These are phyloP conservation scores for Decorospora gaudefroyi DNA, from an alignment of 2,329 filamentous ascomycete species.

Conservation along the genomic window DNA sequence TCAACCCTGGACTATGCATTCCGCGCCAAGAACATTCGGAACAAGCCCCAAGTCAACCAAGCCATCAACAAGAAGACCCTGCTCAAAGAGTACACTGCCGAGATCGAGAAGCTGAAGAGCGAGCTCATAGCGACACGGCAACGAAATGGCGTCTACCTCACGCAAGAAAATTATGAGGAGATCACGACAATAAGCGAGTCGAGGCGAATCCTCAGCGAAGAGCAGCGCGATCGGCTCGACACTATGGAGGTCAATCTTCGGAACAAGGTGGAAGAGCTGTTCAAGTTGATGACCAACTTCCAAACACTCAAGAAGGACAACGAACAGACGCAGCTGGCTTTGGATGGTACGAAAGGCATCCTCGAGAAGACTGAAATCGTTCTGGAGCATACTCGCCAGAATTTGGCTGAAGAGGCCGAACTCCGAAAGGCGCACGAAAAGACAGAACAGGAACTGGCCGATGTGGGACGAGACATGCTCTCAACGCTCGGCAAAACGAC, in stretches of 20 bases:
- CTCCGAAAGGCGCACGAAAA: constrained; percentile 82
- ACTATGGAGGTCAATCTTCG: constrained; percentile 87
- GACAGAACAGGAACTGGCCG: constrained; percentile 77
- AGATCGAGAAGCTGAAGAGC: constrained; percentile 93
- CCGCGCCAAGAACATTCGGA: constrained; percentile 96
- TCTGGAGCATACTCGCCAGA: constrained; percentile 73
- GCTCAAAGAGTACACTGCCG: constrained; percentile 82
- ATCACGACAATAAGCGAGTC: constrained; percentile 93
- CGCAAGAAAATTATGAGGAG: constrained; percentile 86
- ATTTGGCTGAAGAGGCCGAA: constrained; percentile 76
- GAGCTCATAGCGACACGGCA: constrained; percentile 91
- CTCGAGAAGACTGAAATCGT: constrained; percentile 88
- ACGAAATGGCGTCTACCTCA: constrained; percentile 92
- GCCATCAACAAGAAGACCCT: constrained; percentile 91
- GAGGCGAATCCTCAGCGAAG: constrained; percentile 84
- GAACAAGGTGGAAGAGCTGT: constrained; percentile 92
- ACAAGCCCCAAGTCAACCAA: constrained; percentile 94
- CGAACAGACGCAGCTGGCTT: constrained; percentile 70
- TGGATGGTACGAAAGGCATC: constrained; percentile 80
- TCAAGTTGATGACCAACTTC: constrained; percentile 82
- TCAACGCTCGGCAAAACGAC: constrained; percentile 78
- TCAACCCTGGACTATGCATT: constrained; percentile 98
- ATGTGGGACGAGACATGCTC: constrained; percentile 75
- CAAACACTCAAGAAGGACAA: constrained; percentile 88
- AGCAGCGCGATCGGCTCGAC: constrained; percentile 89